Conservation (phyloP, 148 eudicot species). For the Camellia sinensis region DNA sequence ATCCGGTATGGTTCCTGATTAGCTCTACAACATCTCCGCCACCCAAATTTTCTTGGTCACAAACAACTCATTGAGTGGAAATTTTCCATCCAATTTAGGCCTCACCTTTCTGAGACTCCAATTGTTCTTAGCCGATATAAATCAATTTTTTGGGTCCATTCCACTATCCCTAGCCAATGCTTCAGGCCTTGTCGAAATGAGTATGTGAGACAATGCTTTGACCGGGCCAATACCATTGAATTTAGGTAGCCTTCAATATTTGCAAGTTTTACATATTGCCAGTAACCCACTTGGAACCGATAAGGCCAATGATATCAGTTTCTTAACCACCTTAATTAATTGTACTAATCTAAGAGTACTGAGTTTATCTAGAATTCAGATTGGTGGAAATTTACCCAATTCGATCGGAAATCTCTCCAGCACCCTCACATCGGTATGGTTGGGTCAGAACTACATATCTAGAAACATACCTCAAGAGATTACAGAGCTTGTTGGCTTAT, state of each 20-base stretch:
- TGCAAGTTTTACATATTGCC: conserved; percentile 5
- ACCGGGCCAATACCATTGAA: conserved; percentile 13
- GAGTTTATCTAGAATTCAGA: not conserved
- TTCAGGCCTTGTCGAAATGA: conserved; percentile 5
- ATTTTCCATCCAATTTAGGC: conserved; percentile 14
- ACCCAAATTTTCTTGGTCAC: conserved; percentile 1
- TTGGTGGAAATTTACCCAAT: conserved; percentile 11
- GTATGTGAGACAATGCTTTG: not conserved
- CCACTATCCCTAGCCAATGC: conserved; percentile 21
- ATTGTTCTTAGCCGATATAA: not conserved
- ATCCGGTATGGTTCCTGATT: conserved; percentile 13
- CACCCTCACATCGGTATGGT: not conserved
- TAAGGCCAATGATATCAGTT: not conserved
- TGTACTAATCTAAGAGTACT: conserved; percentile 13
- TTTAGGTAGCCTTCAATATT: conserved; percentile 15
- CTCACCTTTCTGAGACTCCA: conserved; percentile 13
- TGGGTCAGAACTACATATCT: conserved; percentile 11
- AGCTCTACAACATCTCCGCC: conserved; percentile 21
- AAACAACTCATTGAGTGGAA: conserved; percentile 11
- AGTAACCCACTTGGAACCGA: conserved; percentile 16
- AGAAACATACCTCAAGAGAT: conserved; percentile 23
- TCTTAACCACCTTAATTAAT: conserved; percentile 16
- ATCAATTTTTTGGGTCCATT: conserved; percentile 20
- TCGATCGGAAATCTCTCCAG: conserved; percentile 23
- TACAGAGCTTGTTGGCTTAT: conserved; percentile 5